Conservation (phyloP, 768 basidiomycete species). For the Boletus pseudo-olivaceus region DNA sequence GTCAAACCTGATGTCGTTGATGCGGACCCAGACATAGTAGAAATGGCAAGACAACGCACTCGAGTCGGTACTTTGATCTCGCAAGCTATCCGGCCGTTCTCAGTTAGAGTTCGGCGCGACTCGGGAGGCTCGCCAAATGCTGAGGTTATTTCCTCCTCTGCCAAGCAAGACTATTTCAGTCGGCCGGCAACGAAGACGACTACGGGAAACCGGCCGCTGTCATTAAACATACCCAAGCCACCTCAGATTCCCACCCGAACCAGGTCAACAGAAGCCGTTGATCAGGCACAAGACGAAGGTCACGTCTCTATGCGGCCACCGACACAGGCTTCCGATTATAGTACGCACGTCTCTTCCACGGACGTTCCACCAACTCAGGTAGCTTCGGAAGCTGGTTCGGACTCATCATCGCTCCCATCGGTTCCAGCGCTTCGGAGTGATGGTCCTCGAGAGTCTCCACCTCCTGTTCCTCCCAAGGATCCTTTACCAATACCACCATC, state of each 20-base stretch:
- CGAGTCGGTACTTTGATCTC: slow-evolving; percentile 53
- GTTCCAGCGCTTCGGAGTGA: slow-evolving; percentile 10
- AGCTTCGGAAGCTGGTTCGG: slow-evolving; percentile 4
- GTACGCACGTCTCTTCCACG: slow-evolving; percentile 15
- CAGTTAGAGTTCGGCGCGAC: slow-evolving; percentile 37
- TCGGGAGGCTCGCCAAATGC: slow-evolving; percentile 32
- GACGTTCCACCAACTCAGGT: slow-evolving; percentile 6
- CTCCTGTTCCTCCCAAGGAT: slow-evolving; percentile 31
- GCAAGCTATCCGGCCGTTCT: slow-evolving; percentile 49
- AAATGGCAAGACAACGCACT: slow-evolving; percentile 36
- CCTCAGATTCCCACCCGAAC: slow-evolving; percentile 14
- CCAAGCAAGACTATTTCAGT: slow-evolving; percentile 23
- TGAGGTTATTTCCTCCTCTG: slow-evolving; percentile 16
- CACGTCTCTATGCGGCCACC: slow-evolving; percentile 5
- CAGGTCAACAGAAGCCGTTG: slow-evolving; percentile 30
- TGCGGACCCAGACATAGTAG: slow-evolving; percentile 36
- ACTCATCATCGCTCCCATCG: slow-evolving; percentile 14
- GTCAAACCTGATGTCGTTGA: slow-evolving; percentile 45
- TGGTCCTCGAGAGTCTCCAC: slow-evolving; percentile 20
- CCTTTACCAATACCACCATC: slow-evolving; percentile 19
- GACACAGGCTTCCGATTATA: slow-evolving; percentile 10
- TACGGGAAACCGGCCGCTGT: slow-evolving; percentile 17
- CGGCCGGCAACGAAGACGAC: slow-evolving; percentile 13
- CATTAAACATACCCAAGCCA: slow-evolving; percentile 21
- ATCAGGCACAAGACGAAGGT: slow-evolving; percentile 2